These are phyloP conservation scores for Globisporangium barbulae DNA, from an alignment of 352 stramenopile species.

Conservation along the genomic window DNA sequence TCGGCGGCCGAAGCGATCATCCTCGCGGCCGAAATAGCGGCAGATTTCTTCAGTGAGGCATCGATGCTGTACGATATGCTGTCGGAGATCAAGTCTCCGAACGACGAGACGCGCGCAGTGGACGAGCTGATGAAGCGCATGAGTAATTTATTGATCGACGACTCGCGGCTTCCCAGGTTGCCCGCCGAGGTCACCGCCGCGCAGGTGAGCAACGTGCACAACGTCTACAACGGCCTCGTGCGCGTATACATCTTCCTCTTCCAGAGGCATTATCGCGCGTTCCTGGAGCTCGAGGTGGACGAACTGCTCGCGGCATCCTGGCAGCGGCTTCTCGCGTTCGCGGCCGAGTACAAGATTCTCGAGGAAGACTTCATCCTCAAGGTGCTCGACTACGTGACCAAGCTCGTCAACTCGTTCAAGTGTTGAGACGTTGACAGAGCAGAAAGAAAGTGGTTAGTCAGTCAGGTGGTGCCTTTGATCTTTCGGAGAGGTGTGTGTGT, in stretches of 20 bases:
- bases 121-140: conserved; percentile 59
- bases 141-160: conserved; percentile 23
- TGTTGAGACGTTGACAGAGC: conserved; percentile 15
- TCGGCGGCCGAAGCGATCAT: conserved; percentile 38
- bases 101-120: conserved; percentile 38
- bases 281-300: conserved; percentile 54
- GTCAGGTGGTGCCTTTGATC: neutral
- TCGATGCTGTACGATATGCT: conserved; percentile 69
- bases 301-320: conserved; percentile 52
- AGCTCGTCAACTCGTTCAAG: conserved; percentile 32
- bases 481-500: neutral
- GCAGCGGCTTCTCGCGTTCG: conserved; percentile 60
- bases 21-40: conserved; percentile 53
- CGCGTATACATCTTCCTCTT: conserved; percentile 69
- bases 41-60: conserved; percentile 60
- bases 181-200: conserved; percentile 13
- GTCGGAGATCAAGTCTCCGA: conserved; percentile 52
- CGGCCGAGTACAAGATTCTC: conserved; percentile 58
- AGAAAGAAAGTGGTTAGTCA: neutral
- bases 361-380: conserved; percentile 54
- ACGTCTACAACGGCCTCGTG: conserved; percentile 58
- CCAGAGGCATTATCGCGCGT: conserved; percentile 48
- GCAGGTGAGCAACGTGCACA: conserved; percentile 37
- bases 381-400: conserved; percentile 47
- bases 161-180: conserved; percentile 8